phyloP scores from a whole-genome alignment of 371 early-diverging fungal species.

The Mortierella sp. region DNA sequence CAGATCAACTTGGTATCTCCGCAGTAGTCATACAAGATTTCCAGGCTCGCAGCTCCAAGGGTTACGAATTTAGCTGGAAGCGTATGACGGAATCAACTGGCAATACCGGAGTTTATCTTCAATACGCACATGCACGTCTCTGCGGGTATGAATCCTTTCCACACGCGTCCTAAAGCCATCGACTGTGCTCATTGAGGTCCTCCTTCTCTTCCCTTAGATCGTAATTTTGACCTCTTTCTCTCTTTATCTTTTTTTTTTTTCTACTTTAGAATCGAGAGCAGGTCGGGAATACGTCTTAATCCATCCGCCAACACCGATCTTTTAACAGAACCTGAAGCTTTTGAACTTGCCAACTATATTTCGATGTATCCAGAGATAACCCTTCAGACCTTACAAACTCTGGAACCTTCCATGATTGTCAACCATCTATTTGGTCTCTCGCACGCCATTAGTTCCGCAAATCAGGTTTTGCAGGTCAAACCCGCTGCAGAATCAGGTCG shows the following conservation, averaged over 20 bases:
- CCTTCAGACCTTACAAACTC: not conserved
- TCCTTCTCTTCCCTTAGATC: too few species aligned
- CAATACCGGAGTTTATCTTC: slow-evolving; percentile 98
- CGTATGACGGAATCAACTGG: slow-evolving; percentile 95
- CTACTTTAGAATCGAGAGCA: slow-evolving; percentile 6
- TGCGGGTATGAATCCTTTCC: slow-evolving; percentile 66
- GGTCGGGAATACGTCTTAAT: not conserved
- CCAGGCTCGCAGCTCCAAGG: slow-evolving; percentile 89
- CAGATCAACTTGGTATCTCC: slow-evolving; percentile 81
- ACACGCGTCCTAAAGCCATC: not conserved
- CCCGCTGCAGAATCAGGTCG: slow-evolving; percentile 59
- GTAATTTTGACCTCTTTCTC: not conserved
- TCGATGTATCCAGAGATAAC: not conserved
- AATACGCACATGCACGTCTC: slow-evolving; percentile 95
- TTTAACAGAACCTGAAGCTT: not conserved
- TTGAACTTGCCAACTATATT: not conserved
- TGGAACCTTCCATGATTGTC: slow-evolving; percentile 92
- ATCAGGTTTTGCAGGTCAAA: slow-evolving; percentile 81
- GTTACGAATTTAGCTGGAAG: slow-evolving; percentile 96
- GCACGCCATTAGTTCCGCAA: slow-evolving; percentile 83
- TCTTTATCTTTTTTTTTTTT: not conserved
- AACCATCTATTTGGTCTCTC: slow-evolving; percentile 89
- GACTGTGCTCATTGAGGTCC: not conserved
- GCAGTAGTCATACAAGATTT: slow-evolving; percentile 97
- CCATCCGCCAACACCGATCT: slow-evolving; percentile 29